Evolutionary conservation across 2,329 filamentous ascomycete genomes (phyloP).

Genomic region (Colletotrichum spinosum): DNA sequence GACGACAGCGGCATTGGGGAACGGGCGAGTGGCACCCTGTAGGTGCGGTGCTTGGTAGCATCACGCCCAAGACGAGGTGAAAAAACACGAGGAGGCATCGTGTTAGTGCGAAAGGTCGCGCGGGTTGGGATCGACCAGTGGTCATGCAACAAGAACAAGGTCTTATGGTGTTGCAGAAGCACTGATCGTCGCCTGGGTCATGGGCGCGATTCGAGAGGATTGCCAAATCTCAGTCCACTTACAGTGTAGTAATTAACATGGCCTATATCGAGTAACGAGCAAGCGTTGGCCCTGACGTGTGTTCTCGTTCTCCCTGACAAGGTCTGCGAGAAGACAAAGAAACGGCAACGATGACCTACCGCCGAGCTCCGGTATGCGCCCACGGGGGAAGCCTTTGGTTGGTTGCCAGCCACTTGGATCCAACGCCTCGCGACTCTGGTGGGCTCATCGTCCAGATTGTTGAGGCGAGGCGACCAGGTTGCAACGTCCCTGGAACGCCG

Average conservation of each 20-base stretch:
- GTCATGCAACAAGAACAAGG: slow-evolving; percentile 6
- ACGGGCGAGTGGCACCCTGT: slow-evolving; percentile 29
- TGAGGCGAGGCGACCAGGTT: not conserved
- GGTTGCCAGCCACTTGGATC: slow-evolving; percentile 6
- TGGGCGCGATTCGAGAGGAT: no score
- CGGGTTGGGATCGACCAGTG: slow-evolving; percentile 33
- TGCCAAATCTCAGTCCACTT: slow-evolving; percentile 19
- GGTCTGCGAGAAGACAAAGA: not conserved
- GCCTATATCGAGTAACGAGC: no score
- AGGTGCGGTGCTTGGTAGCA: slow-evolving; percentile 6
- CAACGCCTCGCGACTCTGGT: slow-evolving; percentile 14
- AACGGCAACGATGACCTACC: not conserved
- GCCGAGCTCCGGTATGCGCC: slow-evolving; percentile 10
- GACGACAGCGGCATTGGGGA: slow-evolving; percentile 7
- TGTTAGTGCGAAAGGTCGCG: slow-evolving; percentile 26
- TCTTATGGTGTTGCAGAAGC: no score
- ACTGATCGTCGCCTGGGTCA: no score
- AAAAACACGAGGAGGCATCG: not conserved
- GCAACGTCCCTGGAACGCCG: no score
- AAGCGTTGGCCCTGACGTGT: no score
- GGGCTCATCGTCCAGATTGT: slow-evolving; percentile 1
- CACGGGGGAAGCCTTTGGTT: not conserved
- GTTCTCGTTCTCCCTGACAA: not conserved
- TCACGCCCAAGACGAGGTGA: no score
- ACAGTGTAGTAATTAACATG: no score